Conservation (phyloP, 2,329 filamentous ascomycete species). For the Fusarium brachygibbosum region DNA sequence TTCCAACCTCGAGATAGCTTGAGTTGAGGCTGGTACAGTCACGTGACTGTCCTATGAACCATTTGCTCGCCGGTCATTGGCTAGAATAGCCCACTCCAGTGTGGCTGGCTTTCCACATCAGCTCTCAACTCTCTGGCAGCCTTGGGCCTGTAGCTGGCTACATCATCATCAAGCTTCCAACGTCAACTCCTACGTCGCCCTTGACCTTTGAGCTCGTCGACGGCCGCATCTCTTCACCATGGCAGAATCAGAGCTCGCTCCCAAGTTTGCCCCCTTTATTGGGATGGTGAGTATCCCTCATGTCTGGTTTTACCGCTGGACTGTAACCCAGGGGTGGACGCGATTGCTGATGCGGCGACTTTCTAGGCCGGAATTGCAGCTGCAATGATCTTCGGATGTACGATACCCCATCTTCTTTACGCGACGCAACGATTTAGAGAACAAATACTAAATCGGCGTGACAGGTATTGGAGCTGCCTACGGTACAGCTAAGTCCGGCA, state of each 20-base stretch:
- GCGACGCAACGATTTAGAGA: slow-evolving; percentile 23
- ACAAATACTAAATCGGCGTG: slow-evolving; percentile 47
- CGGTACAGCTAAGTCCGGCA: slow-evolving; percentile 89
- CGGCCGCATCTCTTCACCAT: slow-evolving; percentile 56
- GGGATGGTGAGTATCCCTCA: slow-evolving; percentile 77
- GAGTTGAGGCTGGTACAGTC: neutral
- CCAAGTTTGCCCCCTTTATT: slow-evolving; percentile 88
- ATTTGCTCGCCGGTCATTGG: slow-evolving; percentile 35
- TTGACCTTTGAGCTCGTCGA: slow-evolving; percentile 36
- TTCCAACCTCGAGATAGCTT: neutral
- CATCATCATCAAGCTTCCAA: slow-evolving; percentile 49
- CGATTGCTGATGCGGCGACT: slow-evolving; percentile 46
- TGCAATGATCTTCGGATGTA: slow-evolving; percentile 89
- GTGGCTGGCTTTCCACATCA: slow-evolving; percentile 43
- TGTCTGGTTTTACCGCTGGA: slow-evolving; percentile 13
- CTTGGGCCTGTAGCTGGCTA: slow-evolving; percentile 46
- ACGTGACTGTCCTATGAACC: slow-evolving; percentile 24
- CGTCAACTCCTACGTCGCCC: slow-evolving; percentile 40
- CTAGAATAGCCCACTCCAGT: slow-evolving; percentile 1
- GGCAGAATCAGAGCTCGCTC: slow-evolving; percentile 71
- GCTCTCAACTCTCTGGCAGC: slow-evolving; percentile 42
- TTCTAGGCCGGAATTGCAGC: slow-evolving; percentile 79
- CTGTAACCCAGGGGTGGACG: slow-evolving; percentile 20
- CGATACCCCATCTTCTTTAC: slow-evolving; percentile 50
- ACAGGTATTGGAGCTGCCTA: slow-evolving; percentile 81